Evolutionary conservation across 2,329 filamentous ascomycete species (phyloP).

Genomic region (Zasmidium cellare): DNA sequence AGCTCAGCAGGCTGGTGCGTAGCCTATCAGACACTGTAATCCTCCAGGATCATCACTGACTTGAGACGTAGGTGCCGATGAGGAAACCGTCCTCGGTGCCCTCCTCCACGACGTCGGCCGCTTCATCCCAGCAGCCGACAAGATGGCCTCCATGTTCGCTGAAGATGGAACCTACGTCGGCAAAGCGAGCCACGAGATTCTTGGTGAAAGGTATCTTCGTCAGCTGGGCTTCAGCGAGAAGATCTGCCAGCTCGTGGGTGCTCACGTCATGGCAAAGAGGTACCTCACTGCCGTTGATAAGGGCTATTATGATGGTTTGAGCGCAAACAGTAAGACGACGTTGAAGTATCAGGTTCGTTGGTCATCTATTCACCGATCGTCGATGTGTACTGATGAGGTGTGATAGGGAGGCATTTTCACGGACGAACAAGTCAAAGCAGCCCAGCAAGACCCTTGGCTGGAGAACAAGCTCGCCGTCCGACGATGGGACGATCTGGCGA

Average conservation of each 20-base stretch:
- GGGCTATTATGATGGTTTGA: conserved; percentile 38
- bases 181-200: conserved; percentile 40
- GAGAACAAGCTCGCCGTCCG: conserved; percentile 40
- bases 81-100: conserved; percentile 39
- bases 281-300: conserved; percentile 39
- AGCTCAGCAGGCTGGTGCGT: conserved; percentile 21
- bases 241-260: conserved; percentile 39
- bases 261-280: conserved; percentile 43
- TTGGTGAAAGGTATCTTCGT: conserved; percentile 39
- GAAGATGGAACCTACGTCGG: conserved; percentile 35
- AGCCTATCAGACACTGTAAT: no score
- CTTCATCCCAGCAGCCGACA: conserved; percentile 39
- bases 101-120: conserved; percentile 47
- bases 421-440: conserved; percentile 31
- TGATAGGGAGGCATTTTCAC: conserved; percentile 36
- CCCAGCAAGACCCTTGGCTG: conserved; percentile 35
- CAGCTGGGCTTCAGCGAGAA: conserved; percentile 38
- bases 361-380: not conserved
- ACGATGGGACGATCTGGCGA: conserved; percentile 41
- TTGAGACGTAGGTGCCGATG: conserved; percentile 18
- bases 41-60: no score
- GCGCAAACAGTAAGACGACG: conserved; percentile 39
- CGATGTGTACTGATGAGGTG: not conserved
- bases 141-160: conserved; percentile 23
- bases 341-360: conserved; percentile 37